Evolutionary conservation across 2,329 filamentous ascomycete genomes (phyloP), one percentile per base, ranked within the genome.

Genomic region (Berkeleyomyces rouxiae): DNA sequence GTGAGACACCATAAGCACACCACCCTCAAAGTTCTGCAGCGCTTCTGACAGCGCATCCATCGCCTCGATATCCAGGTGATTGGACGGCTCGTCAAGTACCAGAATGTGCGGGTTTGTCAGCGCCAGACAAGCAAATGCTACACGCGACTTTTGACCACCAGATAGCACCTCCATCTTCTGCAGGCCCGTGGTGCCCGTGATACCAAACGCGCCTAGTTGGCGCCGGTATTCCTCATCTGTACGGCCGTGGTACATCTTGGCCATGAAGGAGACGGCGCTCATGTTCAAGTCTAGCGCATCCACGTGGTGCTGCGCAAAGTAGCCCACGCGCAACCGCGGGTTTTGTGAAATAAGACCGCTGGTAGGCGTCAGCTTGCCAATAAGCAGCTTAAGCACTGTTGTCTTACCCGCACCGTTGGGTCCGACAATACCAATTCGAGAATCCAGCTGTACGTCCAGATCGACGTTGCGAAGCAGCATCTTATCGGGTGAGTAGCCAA

Each of bases 351-450:
- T 95, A 63, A 95, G 71, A 67, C 93, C 93, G 61, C 82, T 79
- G 0, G 85, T 83, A 3, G 93, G 83, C 63, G 83, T 74, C 33
- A 99, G 81, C 69, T 89, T 88, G 66, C 90, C 89, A 67, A 93
- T 96, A 65, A 99, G 85, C n/a, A 99, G 83, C 75, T 96, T 97
- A 68, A 99, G 78, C n/a, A 96, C 87, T 0, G 93, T 99, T 2
- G 93, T 99, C 76, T 99, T 99, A 80, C 93, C 93, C 53, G 93
- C 93, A 74, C 93, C 93, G 79, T 99, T 99, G 70, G 93, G 93
- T 13, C 93, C 93, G n/a, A 99, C 92, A 71, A 99, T 99, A 71
- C 93, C 93, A 69, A 99, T 99, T 67, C 93, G 88, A 7, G 92
- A 97, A 75, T 99, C 93, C 49, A 99, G 85, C 74, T 99, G 93